Evolutionary conservation across 2,329 filamentous ascomycete species (phyloP), one percentile per base, ranked within the genome.

Genomic region (Hymenoscyphus salicellus): DNA sequence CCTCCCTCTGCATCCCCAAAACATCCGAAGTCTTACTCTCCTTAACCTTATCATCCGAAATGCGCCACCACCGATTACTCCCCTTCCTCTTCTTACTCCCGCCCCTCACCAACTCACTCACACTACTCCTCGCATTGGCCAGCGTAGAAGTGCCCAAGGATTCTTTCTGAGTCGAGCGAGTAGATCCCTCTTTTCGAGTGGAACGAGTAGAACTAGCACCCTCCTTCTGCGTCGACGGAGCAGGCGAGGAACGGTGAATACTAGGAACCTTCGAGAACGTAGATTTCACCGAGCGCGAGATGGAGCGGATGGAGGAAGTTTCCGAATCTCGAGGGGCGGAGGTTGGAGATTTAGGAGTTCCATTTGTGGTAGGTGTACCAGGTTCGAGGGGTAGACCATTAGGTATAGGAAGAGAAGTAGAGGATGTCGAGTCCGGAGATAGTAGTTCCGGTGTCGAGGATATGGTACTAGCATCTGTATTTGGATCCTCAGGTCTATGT

Each of bases 21-120:
- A 99, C 92, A 71, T 99, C 95, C 62, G 84, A 86, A 5, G 93
- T 98, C 81, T 93, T 97, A 70, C 92, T 90, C 78, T 98, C 94
- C 75, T 94, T 95, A 72, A 98, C 87, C 78, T 96, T 97, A 70
- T 99, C 95, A 76, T 99, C 95, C 69, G 93, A 97, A 70, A 99
- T 96, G 41, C 95, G 87, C 95, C 95, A 99, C 95, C 95, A 99
- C 49, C 90, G 87, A 73, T 96, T 89, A 55, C 83, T 84, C 14
- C 80, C 46, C 16, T 49, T 78, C 73, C 11, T 14, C 66, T 84
- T 86, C 68, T 81, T 85, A 23, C 46, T 23, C 0, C 46, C 46
- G 41, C 82, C 62, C 16, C 66, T 59, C 5, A 63, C 58, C 14
- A 61, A n/a, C 41, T 68, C 67, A 26, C 63, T 64, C 16, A 67